A percentile compares a stretch with the other conserved stretches of the same genome.
Conservation (phyloP, 2,329 filamentous ascomycete genomes). For the Dactylellina cionopaga region DNA sequence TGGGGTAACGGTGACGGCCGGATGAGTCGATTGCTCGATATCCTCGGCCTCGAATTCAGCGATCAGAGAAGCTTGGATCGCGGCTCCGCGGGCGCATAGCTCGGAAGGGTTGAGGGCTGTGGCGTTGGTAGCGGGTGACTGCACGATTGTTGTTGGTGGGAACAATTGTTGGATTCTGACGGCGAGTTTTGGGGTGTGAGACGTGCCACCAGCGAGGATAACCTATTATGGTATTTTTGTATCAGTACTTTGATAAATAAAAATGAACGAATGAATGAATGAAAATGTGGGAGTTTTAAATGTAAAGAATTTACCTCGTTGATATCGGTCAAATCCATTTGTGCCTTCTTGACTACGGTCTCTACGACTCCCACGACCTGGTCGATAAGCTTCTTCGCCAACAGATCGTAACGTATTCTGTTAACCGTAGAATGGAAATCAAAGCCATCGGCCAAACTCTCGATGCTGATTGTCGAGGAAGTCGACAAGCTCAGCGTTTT, state of each 20-base stretch:
- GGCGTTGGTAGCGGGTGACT: conserved; percentile 81
- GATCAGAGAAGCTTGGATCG: conserved; percentile 93
- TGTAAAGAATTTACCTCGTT: conserved; percentile 70
- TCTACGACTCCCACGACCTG: conserved; percentile 88
- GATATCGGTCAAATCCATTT: conserved; percentile 88
- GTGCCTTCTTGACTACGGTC: conserved; percentile 88
- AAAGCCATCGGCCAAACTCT: conserved; percentile 85
- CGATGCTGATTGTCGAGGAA: conserved; percentile 90
- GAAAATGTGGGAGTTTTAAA: conserved; percentile 23
- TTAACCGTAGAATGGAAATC: conserved; percentile 95
- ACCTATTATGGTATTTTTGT: conserved; percentile 67
- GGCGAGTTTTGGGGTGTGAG: conserved; percentile 93
- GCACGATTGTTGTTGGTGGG: conserved; percentile 78
- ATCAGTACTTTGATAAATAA: too few relatives aligned
- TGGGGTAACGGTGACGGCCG: conserved; percentile 91
- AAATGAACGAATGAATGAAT: conserved; percentile 4
- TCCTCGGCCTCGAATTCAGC: conserved; percentile 93
- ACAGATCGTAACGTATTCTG: conserved; percentile 88
- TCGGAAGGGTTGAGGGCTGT: conserved; percentile 92
- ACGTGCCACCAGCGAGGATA: conserved; percentile 88
- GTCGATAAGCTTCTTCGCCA: conserved; percentile 84
- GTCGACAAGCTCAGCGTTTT: conserved; percentile 88
- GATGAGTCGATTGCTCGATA: conserved; percentile 94
- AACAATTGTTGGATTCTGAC: conserved; percentile 81
- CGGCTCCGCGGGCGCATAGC: conserved; percentile 85